Evolutionary conservation across 805 yeast genomes (phyloP), one percentile per base, ranked within the genome.

Genomic region (Cyberlindnera nakhonratchasimensis): DNA sequence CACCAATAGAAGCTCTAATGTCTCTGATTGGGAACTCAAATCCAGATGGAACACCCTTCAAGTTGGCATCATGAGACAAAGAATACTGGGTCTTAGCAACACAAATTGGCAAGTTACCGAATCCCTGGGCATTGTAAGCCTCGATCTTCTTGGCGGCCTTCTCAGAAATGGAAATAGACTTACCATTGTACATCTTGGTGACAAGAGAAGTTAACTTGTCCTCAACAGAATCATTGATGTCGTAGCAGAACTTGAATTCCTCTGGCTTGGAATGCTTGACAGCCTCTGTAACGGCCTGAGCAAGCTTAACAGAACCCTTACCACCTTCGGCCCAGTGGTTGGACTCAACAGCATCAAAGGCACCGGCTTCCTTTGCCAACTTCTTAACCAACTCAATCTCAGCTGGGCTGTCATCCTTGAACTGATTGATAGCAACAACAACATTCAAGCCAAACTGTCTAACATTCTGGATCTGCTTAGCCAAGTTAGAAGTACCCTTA

Each of bases 251-350:
- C 45, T 65, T 61, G 66, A 68, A 67, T 29, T 71, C 58, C 13
- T 59, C 55, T 28, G 59, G 60, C 47, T 66, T 68, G 45, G 67
- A 61, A 30, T 71, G 64, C 58, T 75, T 70, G 34, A 79, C 74
- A 13, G 86, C 82, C 45, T 71, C 70, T 46, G 82, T 79, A 48
- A 85, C 82, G 35, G 87, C 83, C 39, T 78, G 55, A 36, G 93
- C 95, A 53, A 85, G 70, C 42, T 77, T 80, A 44, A 82, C 72
- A 2, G 95, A 88, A 55, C 95, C 95, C 48, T 65, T 67, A 58
- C 95, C 95, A 70, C 95, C 95, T 66, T 81, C 77, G 59, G 82
- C 89, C 91, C 91, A 85, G 62, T 85, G 95, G 72, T 85, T 82
- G 21, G 90, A 80, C 37, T 80, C 83, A 52, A 85, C 81, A 18